A percentile compares a stretch with the other conserved stretches of the same genome.
Conservation (phyloP, 2,329 filamentous ascomycete species). For the Alternaria arbusti region DNA sequence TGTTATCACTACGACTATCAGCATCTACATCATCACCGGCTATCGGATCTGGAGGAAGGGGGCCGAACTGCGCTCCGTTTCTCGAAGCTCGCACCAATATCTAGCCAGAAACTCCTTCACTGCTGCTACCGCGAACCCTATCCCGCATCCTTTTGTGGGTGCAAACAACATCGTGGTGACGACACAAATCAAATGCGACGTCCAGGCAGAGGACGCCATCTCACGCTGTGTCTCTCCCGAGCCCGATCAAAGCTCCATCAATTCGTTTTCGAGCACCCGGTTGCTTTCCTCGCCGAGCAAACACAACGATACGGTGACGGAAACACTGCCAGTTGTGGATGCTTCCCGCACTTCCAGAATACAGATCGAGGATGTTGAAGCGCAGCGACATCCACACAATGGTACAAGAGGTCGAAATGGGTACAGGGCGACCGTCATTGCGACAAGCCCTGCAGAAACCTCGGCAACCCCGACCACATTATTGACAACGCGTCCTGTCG, state of each 20-base stretch:
- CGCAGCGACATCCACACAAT: neutral
- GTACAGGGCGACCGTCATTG: slow-evolving; percentile 16
- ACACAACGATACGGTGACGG: neutral
- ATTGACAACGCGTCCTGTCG: neutral
- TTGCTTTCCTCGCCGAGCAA: slow-evolving; percentile 7
- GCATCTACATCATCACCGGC: slow-evolving; percentile 72
- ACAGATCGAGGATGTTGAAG: slow-evolving; percentile 3
- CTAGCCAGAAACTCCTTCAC: neutral
- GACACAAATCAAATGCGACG: slow-evolving; percentile 68
- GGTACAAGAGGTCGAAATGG: neutral
- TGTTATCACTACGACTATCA: slow-evolving; percentile 65
- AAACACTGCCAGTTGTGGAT: neutral
- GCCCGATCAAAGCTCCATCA: slow-evolving; percentile 30
- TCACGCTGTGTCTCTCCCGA: slow-evolving; percentile 8
- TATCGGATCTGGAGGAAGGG: slow-evolving; percentile 72
- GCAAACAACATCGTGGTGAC: slow-evolving; percentile 55
- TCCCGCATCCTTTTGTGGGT: slow-evolving; percentile 53
- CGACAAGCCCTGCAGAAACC: slow-evolving; percentile 2
- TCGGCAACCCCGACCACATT: neutral
- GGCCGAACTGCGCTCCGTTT: slow-evolving; percentile 54
- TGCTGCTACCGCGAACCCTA: slow-evolving; percentile 27
- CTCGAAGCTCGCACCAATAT: slow-evolving; percentile 14
- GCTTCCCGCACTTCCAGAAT: neutral
- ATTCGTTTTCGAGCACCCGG: slow-evolving; percentile 38
- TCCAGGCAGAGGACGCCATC: slow-evolving; percentile 53